Evolutionary conservation across 768 basidiomycete genomes (phyloP).

Genomic region (Mycena olivaceomarginata): DNA sequence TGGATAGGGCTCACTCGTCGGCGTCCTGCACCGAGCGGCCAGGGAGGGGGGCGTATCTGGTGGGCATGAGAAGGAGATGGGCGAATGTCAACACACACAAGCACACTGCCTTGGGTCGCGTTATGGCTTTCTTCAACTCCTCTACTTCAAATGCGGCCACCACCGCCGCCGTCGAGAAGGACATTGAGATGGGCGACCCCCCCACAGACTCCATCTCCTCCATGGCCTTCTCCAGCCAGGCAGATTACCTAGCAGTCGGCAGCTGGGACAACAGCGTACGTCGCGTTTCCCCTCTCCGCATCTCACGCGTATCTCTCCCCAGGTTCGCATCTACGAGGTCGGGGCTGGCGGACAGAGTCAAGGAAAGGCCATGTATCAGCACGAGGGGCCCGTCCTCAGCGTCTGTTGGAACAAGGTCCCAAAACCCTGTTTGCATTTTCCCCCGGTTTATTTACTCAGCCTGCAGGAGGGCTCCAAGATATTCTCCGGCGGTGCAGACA

Average conservation of each 20-base stretch:
- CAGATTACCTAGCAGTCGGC: constrained; percentile 93
- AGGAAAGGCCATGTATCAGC: constrained; percentile 93
- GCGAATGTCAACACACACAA: not conserved
- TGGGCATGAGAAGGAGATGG: constrained; percentile 14
- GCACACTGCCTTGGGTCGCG: not conserved
- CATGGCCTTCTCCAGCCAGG: constrained; percentile 88
- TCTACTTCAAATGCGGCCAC: constrained; percentile 55
- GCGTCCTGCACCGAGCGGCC: constrained; percentile 65
- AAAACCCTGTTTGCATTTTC: constrained; percentile 44
- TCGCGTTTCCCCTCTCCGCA: constrained; percentile 22
- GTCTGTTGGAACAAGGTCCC: constrained; percentile 93
- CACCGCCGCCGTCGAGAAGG: constrained; percentile 75
- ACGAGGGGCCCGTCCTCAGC: constrained; percentile 92
- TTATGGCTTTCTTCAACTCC: constrained; percentile 67
- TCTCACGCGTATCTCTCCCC: constrained; percentile 40
- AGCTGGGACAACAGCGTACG: constrained; percentile 96
- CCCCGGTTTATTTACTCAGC: constrained; percentile 25
- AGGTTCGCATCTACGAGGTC: constrained; percentile 97
- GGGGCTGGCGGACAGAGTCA: constrained; percentile 86
- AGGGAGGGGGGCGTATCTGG: constrained; percentile 69
- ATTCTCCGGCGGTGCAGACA: constrained; percentile 96
- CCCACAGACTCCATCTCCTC: constrained; percentile 93
- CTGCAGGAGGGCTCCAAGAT: constrained; percentile 91
- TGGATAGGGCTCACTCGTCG: constrained; percentile 39
- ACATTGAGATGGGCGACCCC: constrained; percentile 87